A percentile compares a stretch with the other conserved stretches of the same genome.
Evolutionary conservation across 2,329 filamentous ascomycete species (phyloP).

Genomic region (Hypomyces perniciosus): DNA sequence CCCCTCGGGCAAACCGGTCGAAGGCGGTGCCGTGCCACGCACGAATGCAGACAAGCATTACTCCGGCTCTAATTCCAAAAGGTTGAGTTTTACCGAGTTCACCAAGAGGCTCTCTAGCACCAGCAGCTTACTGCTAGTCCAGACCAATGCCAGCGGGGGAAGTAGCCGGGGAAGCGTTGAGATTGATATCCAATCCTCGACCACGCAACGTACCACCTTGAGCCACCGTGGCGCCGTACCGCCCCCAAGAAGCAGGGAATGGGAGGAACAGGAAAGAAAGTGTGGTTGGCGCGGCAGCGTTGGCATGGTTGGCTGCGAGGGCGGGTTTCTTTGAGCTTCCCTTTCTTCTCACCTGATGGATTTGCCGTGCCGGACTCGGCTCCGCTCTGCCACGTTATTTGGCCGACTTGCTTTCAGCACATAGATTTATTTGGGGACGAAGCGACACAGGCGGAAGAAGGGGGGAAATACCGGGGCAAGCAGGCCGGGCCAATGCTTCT

Average conservation of each 20-base stretch:
- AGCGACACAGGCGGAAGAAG: neutral
- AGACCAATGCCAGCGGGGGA: constrained; percentile 47
- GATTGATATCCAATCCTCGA: constrained; percentile 33
- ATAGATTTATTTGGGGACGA: neutral
- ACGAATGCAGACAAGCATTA: constrained; percentile 39
- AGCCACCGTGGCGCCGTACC: constrained; percentile 34
- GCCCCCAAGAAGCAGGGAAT: constrained; percentile 29
- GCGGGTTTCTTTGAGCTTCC: constrained; percentile 42
- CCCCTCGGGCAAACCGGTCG: constrained; percentile 24
- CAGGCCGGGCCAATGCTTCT: constrained; percentile 6
- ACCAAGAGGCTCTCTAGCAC: constrained; percentile 55
- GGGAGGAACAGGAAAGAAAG: constrained; percentile 35
- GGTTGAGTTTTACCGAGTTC: constrained; percentile 56
- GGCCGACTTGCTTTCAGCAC: neutral
- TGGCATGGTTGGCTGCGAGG: constrained; percentile 47
- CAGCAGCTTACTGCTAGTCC: constrained; percentile 53
- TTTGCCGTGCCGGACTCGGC: neutral
- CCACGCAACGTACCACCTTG: constrained; percentile 34
- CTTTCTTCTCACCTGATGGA: neutral
- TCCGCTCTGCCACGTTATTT: neutral
- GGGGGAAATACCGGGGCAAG: neutral
- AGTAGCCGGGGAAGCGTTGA: constrained; percentile 46
- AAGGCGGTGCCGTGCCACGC: constrained; percentile 27
- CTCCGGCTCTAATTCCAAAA: constrained; percentile 50
- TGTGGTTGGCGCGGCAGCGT: constrained; percentile 54